Base-by-base conservation (phyloP, 768 basidiomycete genomes). In the Russula compacta region DNA sequence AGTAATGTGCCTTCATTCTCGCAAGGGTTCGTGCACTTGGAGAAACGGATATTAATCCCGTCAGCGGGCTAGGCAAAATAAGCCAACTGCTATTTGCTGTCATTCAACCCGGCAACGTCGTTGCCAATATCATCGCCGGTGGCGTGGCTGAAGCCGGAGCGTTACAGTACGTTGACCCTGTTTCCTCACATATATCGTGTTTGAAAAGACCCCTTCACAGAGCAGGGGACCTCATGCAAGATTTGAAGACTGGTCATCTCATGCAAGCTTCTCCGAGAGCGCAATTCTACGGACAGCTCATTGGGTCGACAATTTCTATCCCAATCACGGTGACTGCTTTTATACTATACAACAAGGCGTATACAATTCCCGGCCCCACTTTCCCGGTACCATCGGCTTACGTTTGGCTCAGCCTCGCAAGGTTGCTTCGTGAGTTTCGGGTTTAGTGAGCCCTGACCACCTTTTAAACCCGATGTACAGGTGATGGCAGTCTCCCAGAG, bases 191-290 rank as follows among this genome's bases (percentile, higher is more conserved):
- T 57, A 17, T 39, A 32, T 19, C 47, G 1, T 58, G 10, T 7
- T 6, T 48, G 17, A 32, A 19, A 38, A 57, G 40, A 29, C 52
- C 12, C 42, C 60, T 61, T 53, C 67, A 58, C 65, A 94, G 91
- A 72, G 93, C 95, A 7, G 95, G 94, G 15, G 95, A 98, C 70
- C 82, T 98, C 9, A 98, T 98, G 95, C 95, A 98, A 75, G 95
- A 98, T 73, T 77, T 98, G 61, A 98, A 98, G 75, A 97, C 95
- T 2, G 95, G 95, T 0, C 92, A 97, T 72, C 76, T 98, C n/a
- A 82, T 92, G 57, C 82, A 80, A 64, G 94, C 94, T 9, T 95
- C 93, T 24, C 95, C 95, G 50, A 79, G 92, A 67, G 92, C 92
- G 2, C 95, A 95, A 69, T 97, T 98, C 71, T 95, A 86, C 67